These are phyloP conservation scores for Raphanus sativus DNA, from an alignment of 345 rosid species.

Conservation along the genomic window DNA sequence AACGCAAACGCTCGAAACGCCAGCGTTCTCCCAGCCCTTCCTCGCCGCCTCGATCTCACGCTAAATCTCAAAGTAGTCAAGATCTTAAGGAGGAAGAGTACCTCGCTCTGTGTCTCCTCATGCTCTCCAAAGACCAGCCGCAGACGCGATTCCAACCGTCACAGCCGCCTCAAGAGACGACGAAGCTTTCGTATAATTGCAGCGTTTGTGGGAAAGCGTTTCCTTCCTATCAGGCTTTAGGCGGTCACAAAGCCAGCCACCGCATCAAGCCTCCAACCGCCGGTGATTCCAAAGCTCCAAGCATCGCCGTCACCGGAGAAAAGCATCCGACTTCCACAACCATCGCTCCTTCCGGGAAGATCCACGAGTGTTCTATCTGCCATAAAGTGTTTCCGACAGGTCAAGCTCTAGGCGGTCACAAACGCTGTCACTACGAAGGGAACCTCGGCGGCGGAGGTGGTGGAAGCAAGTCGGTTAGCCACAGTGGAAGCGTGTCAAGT, in stretches of 20 bases:
- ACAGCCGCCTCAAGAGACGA: slow-evolving; percentile 14
- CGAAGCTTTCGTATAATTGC: slow-evolving; percentile 61
- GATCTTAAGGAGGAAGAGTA: slow-evolving; percentile 59
- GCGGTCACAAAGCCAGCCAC: slow-evolving; percentile 98
- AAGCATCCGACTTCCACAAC: slow-evolving; percentile 23
- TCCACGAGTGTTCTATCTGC: slow-evolving; percentile 91
- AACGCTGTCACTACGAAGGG: slow-evolving; percentile 95
- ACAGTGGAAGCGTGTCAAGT: slow-evolving; percentile 48
- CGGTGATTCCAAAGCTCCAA: slow-evolving; percentile 33
- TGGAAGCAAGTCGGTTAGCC: slow-evolving; percentile 33
- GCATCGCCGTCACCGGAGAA: background rate
- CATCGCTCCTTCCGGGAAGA: slow-evolving; percentile 42
- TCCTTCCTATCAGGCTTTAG: slow-evolving; percentile 87
- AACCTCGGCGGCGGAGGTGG: slow-evolving; percentile 39
- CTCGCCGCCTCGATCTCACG: slow-evolving; percentile 22
- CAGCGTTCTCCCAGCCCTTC: slow-evolving; percentile 42
- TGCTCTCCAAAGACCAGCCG: slow-evolving; percentile 63
- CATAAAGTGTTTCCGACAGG: slow-evolving; percentile 85
- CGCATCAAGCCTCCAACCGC: slow-evolving; percentile 54
- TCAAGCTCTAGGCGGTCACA: slow-evolving; percentile 97
- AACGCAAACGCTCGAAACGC: slow-evolving; percentile 69
- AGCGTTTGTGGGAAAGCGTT: slow-evolving; percentile 76
- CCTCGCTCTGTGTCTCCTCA: slow-evolving; percentile 76
- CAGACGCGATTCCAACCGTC: slow-evolving; percentile 9
- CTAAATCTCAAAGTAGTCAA: slow-evolving; percentile 1